Conservation (phyloP, 306 rosid species). For the Pterocarpus macrocarpus region DNA sequence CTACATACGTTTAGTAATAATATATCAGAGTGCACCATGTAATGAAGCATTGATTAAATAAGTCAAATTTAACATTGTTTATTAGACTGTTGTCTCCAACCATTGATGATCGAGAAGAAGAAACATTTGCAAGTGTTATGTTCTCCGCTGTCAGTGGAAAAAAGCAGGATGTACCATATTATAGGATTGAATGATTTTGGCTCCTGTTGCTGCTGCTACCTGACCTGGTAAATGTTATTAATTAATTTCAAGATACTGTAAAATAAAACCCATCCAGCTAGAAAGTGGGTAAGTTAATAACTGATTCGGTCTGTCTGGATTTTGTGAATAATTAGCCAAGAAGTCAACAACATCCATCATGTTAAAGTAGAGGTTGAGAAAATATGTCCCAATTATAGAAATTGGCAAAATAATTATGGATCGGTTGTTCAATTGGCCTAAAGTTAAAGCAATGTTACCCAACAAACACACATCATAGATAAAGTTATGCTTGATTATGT, state of each 20-base stretch:
- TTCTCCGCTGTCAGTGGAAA: constrained; percentile 56
- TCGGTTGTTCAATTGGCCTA: constrained; percentile 46
- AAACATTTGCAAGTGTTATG: neutral
- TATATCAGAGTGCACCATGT: no score
- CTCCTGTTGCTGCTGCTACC: neutral
- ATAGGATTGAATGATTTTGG: neutral
- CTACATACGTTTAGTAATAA: no score
- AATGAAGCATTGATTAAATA: no score
- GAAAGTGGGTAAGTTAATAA: no score
- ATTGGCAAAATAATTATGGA: constrained; percentile 32
- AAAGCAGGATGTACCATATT: neutral
- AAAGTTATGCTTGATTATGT: neutral
- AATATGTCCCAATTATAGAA: constrained; percentile 53
- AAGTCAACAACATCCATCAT: constrained; percentile 57
- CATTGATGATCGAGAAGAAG: no score
- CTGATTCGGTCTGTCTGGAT: constrained; percentile 12
- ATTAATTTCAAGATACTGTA: no score
- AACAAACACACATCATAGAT: constrained; percentile 39
- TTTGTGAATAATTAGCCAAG: constrained; percentile 25
- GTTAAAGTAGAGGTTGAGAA: constrained; percentile 45
- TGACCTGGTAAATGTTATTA: neutral
- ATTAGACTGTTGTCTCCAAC: no score
- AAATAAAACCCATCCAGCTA: no score
- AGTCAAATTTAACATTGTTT: no score
- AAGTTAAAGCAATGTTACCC: constrained; percentile 45